Evolutionary conservation across 2,329 filamentous ascomycete species (phyloP), one percentile per base, ranked within the genome.

Genomic region (Neofusicoccum kwambonambiense): DNA sequence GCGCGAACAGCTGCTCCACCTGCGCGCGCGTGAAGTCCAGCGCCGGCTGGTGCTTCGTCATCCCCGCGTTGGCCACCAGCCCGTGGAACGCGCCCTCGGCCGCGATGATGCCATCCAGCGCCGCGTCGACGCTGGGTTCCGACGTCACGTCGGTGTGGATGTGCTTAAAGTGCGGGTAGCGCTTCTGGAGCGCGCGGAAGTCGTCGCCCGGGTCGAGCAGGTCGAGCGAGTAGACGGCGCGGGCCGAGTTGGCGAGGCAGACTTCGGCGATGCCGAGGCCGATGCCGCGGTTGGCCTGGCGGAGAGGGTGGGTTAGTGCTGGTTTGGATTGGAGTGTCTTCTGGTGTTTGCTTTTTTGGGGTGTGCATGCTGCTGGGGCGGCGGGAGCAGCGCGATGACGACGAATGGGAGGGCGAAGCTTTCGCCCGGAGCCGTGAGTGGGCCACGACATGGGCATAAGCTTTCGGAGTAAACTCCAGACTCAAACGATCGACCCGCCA

Each of bases 1-100:
- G 77, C 65, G 77, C 75, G 69, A 78, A 81, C 22, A 81, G 66
- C 66, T 74, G 71, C 63, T 81, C 77, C 34, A 81, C 65, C 68
- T 81, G 71, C 19, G 74, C 69, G 42, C 74, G 71, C 13, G 72
- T 73, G 65, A 83, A 83, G 15, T 81, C 74, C 35, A 83, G 68
- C n/a, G 81, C 79, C 0, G 79, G 74, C 66, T 80, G 76, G 67
- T 83, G 81, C 69, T 82, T 83, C 45, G 77, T 80, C 68, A 77
- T 77, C 57, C 79, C 79, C 8, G 78, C 78, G 69, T 78, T 79
- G 68, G 75, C 74, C 17, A 80, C 71, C 63, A 79, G 70, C 64
- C 81, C 80, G 69, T 82, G 77, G 65, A 81, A 75, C 41, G 76
- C 74, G 35, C 80, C 79, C n/a, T 72, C 70, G 49, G 73, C 70